Evolutionary conservation across 2,329 filamentous ascomycete genomes (phyloP).

Genomic region (Xylariaceae sp.): DNA sequence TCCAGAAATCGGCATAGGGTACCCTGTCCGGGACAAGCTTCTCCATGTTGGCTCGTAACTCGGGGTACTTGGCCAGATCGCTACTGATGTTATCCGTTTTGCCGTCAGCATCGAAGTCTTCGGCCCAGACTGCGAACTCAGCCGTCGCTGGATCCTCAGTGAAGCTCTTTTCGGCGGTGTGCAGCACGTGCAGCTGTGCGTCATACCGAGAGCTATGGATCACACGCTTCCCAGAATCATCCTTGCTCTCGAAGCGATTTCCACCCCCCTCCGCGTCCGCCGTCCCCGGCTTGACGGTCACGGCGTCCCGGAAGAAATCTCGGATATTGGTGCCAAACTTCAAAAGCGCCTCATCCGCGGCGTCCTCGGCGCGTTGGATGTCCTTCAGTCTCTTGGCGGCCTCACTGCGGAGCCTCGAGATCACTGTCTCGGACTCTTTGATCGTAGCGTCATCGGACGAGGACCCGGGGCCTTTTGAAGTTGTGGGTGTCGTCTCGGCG

Average conservation of each 20-base stretch:
- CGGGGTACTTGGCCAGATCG: conserved; percentile 85
- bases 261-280: conserved; percentile 59
- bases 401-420: conserved; percentile 77
- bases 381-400: conserved; percentile 85
- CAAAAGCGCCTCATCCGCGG: conserved; percentile 91
- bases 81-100: conserved; percentile 83
- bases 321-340: conserved; percentile 89
- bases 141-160: conserved; percentile 77
- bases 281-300: conserved; percentile 80
- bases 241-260: conserved; percentile 92
- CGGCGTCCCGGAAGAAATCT: conserved; percentile 88
- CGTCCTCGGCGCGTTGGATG: conserved; percentile 90
- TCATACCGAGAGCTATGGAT: conserved; percentile 95
- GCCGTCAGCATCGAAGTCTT: conserved; percentile 77
- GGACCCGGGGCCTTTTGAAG: conserved; percentile 39
- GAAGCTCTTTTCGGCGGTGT: conserved; percentile 83
- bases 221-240: conserved; percentile 85
- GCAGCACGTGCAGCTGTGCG: conserved; percentile 93
- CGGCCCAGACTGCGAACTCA: conserved; percentile 76
- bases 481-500: conserved; percentile 52
- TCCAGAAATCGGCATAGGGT: conserved; percentile 91
- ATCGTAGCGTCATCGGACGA: conserved; percentile 48
- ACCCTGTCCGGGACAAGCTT: conserved; percentile 91
- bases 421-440: conserved; percentile 65
- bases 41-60: conserved; percentile 90